Evolutionary conservation across 176 grass and related monocot genomes (phyloP).

Genomic region (Bonia amplexicaulis): DNA sequence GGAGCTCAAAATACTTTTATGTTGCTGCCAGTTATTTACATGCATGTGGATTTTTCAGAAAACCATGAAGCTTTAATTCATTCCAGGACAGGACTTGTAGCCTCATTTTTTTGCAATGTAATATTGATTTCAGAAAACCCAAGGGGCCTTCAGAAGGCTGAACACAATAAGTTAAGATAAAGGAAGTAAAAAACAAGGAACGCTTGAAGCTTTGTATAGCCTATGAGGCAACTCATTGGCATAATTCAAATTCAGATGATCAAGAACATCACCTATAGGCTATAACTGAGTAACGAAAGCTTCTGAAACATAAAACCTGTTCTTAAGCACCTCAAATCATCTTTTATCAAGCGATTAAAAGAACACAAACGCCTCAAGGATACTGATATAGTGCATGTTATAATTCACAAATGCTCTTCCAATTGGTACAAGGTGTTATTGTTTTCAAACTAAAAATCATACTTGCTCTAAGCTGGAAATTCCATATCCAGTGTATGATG

Average conservation of each 20-base stretch:
- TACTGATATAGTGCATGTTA: neutral
- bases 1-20: neutral
- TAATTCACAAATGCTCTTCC: neutral
- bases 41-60: neutral
- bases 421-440: neutral
- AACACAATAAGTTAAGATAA: neutral
- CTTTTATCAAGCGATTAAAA: neutral
- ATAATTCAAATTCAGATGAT: conserved; percentile 1
- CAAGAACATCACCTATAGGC: neutral
- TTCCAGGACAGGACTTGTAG: neutral
- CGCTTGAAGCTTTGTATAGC: neutral
- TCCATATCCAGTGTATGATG: conserved; percentile 95
- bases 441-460: conserved; percentile 29
- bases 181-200: neutral
- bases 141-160: neutral
- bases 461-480: conserved; percentile 96
- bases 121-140: neutral
- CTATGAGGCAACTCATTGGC: neutral
- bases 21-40: neutral
- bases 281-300: neutral
- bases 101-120: neutral
- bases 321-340: conserved; percentile 8
- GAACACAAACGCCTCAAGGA: neutral
- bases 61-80: neutral
- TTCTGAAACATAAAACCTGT: neutral